These are phyloP conservation scores for Neoconidiobolus thromboides DNA, from an alignment of 371 early-diverging fungal genomes.

Conservation along the genomic window DNA sequence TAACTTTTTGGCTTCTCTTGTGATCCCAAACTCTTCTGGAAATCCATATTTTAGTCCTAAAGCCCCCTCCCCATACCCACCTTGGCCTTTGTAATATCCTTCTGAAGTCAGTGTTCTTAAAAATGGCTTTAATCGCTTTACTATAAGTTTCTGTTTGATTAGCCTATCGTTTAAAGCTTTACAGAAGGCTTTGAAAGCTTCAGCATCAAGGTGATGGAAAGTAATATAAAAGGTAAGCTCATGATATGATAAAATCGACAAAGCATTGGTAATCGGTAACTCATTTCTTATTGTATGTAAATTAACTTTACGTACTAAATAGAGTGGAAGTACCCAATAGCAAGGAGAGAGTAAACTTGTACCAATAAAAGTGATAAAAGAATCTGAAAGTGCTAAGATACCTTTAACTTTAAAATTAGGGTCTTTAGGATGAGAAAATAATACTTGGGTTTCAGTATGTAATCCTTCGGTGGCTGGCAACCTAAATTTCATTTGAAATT, in stretches of 20 bases:
- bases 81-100: not conserved
- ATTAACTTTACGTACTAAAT: slow-evolving; percentile 78
- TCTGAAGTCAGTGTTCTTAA: not conserved
- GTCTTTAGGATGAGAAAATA: slow-evolving; percentile 21
- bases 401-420: slow-evolving; percentile 24
- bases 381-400: slow-evolving; percentile 53
- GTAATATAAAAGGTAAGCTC: not conserved
- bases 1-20: not conserved
- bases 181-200: slow-evolving; percentile 6
- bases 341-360: slow-evolving; percentile 25
- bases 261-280: slow-evolving; percentile 2
- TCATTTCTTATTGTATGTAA: slow-evolving; percentile 24
- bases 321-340: slow-evolving; percentile 63
- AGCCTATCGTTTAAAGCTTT: slow-evolving; percentile 18
- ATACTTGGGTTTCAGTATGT: slow-evolving; percentile 25
- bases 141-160: slow-evolving; percentile 12
- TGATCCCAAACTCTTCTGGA: not conserved
- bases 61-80: not conserved
- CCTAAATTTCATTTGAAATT: slow-evolving; percentile 51
- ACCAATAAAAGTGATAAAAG: slow-evolving; percentile 67
- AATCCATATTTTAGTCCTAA: not conserved
- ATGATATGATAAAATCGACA: slow-evolving; percentile 6
- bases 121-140: not conserved
- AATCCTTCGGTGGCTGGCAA: slow-evolving; percentile 46
- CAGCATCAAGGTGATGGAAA: not conserved